A percentile compares a stretch with the other conserved stretches of the same genome.
phyloP scores from a whole-genome alignment of 2,329 filamentous ascomycete genomes.

The Lojkania enalia region DNA sequence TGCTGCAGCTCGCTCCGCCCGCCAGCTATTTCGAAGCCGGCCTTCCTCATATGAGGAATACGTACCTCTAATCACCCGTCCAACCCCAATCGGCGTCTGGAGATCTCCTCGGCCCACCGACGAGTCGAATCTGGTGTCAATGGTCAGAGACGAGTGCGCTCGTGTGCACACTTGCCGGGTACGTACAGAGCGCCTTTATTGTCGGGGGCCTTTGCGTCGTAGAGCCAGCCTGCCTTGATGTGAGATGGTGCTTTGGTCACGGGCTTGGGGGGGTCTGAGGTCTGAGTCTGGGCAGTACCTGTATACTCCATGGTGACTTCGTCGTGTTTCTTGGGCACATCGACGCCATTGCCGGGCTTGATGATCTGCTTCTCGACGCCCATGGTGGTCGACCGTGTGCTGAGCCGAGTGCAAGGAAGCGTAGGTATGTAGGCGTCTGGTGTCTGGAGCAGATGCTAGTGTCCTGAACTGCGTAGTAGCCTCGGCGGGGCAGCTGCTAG shows the following conservation, averaged over 20 bases:
- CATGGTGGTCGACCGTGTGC: conserved; percentile 40
- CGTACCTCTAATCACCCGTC: conserved; percentile 83
- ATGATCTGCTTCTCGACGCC: conserved; percentile 69
- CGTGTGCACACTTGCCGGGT: not conserved
- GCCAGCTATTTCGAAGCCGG: not conserved
- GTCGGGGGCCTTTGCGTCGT: conserved; percentile 63
- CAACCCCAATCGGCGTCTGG: conserved; percentile 75
- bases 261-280: not conserved
- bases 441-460: too few relatives aligned
- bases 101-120: conserved; percentile 80
- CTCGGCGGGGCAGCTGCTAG: not conserved
- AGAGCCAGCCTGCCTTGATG: conserved; percentile 63
- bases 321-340: conserved; percentile 67
- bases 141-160: conserved; percentile 16
- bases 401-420: not conserved
- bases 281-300: conserved; percentile 42
- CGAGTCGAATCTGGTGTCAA: conserved; percentile 75
- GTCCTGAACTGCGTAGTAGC: not conserved
- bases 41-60: conserved; percentile 3
- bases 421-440: too few relatives aligned
- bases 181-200: conserved; percentile 73
- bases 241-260: conserved; percentile 14
- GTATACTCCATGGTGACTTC: conserved; percentile 88
- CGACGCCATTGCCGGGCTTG: conserved; percentile 62
- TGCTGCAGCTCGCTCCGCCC: conserved; percentile 2